These are phyloP conservation scores for Meyerozyma guilliermondii DNA, from an alignment of 1,139 yeast species.

Conservation along the genomic window DNA sequence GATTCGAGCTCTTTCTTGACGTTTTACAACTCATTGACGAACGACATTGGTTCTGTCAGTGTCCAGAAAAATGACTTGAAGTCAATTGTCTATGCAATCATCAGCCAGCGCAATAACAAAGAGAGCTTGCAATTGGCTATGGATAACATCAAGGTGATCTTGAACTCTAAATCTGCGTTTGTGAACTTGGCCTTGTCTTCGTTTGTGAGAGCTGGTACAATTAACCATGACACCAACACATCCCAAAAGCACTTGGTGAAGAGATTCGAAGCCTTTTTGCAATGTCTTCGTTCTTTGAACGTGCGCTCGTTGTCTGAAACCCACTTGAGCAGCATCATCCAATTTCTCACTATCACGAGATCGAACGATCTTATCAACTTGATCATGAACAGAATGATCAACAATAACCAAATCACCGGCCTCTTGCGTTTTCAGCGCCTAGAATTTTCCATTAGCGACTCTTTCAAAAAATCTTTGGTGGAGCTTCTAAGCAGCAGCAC, in stretches of 20 bases:
- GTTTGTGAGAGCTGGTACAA: background rate
- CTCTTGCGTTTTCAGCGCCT: slow-evolving; percentile 13
- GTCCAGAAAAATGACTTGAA: background rate
- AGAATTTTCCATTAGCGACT: slow-evolving; percentile 7
- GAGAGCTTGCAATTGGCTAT: background rate
- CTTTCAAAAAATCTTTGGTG: slow-evolving; percentile 3
- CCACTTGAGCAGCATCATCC: slow-evolving; percentile 22
- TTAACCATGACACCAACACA: background rate
- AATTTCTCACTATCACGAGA: slow-evolving; percentile 21
- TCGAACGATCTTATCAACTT: slow-evolving; percentile 23
- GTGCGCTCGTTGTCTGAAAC: slow-evolving; percentile 16
- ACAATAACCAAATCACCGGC: slow-evolving; percentile 7
- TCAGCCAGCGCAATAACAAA: background rate
- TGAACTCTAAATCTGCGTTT: background rate
- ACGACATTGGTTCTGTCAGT: background rate
- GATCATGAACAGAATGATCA: slow-evolving; percentile 22
- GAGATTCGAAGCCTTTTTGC: slow-evolving; percentile 14
- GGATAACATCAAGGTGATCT: background rate
- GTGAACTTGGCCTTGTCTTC: background rate
- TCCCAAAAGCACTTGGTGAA: background rate
- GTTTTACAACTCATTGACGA: background rate
- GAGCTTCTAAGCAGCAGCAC: slow-evolving; percentile 4
- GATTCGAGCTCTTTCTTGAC: background rate
- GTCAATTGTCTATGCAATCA: slow-evolving; percentile 2
- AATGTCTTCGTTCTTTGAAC: slow-evolving; percentile 18